Base-by-base conservation (phyloP, 2,329 filamentous ascomycete species). In the Thermoascus crustaceus region DNA sequence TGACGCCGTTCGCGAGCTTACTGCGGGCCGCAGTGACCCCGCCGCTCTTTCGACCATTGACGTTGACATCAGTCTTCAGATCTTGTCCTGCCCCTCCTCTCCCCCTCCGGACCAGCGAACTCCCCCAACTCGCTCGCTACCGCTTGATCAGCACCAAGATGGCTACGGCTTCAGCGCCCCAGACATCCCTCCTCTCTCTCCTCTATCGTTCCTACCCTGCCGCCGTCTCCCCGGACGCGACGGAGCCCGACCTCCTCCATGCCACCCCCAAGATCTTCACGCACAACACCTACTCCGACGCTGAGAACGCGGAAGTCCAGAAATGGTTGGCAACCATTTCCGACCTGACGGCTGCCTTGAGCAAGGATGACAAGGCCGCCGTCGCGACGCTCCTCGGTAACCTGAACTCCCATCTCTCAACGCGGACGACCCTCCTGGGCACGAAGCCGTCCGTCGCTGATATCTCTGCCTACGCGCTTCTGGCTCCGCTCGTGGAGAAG, bases 401-500 rank as follows among this genome's bases (percentile, higher is more conserved):
- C 37, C 76, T 96, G 51, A 94, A 96, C 71, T 73, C 76, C 39
- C 86, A 94, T 67, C 80, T 96, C 43, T 81, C 85, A 39, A 84
- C 82, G 47, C 85, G 86, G 49, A 93, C 88, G 41, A 95, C 88
- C 25, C 70, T 95, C 24, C 79, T 96, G 42, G 89, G 89, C 52
- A 75, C 75, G 59, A 95, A 95, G 71, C 86, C 88, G 35, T 93
- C 85, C 49, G 76, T 83, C 57, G 88, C 86, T 44, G 88, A 95
- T 54, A 72, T 93, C 40, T 82, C 84, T 48, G 71, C 91, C 53
- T 95, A 91, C 71, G 72, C 83, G 45, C 74, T 80, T 35, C 72
- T 94, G 21, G 82, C 81, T 1, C 82, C 86, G 8, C 57, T 82
- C 24, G 85, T 94, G 40, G 76, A 81, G 55, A 70, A 72, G 46